A percentile compares a stretch with the other conserved stretches of the same genome.
phyloP scores from a whole-genome alignment of 2,329 filamentous ascomycete species.

The Verticillium dahliae region DNA sequence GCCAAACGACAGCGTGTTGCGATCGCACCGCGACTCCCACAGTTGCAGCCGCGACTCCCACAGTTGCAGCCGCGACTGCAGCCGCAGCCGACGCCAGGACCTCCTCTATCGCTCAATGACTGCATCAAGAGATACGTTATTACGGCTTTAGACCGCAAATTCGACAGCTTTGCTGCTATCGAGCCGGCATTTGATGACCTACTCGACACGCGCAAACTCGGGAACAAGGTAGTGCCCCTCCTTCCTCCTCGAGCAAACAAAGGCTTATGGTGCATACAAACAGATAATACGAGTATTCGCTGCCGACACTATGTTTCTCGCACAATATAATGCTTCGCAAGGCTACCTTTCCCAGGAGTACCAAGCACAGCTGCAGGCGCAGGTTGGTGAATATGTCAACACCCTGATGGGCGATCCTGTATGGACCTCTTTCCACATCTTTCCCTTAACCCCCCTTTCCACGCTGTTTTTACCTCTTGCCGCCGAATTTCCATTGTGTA shows the following conservation, averaged over 20 bases:
- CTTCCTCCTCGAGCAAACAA: background rate
- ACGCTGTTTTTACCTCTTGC: too few species aligned
- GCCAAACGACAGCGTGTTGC: slow-evolving; percentile 23
- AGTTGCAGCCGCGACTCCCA: background rate
- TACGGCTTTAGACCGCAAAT: slow-evolving; percentile 12
- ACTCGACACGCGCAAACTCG: background rate
- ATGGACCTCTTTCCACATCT: background rate
- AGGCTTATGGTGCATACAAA: background rate
- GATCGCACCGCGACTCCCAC: background rate
- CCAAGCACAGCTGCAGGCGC: background rate
- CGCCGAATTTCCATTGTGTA: background rate
- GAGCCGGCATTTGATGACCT: background rate
- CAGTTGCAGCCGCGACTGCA: background rate
- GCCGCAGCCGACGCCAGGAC: too few species aligned
- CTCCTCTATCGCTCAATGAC: slow-evolving; percentile 10
- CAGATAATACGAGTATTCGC: slow-evolving; percentile 2
- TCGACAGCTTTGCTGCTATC: background rate
- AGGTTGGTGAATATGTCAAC: background rate
- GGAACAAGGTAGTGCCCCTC: background rate
- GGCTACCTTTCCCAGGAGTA: background rate
- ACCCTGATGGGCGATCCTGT: background rate
- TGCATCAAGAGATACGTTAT: slow-evolving; percentile 23
- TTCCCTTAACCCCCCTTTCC: background rate
- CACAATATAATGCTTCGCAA: background rate
- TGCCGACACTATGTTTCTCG: slow-evolving; percentile 6